phyloP scores from a whole-genome alignment of 2,329 filamentous ascomycete genomes.

The Penicillium janthinellum region DNA sequence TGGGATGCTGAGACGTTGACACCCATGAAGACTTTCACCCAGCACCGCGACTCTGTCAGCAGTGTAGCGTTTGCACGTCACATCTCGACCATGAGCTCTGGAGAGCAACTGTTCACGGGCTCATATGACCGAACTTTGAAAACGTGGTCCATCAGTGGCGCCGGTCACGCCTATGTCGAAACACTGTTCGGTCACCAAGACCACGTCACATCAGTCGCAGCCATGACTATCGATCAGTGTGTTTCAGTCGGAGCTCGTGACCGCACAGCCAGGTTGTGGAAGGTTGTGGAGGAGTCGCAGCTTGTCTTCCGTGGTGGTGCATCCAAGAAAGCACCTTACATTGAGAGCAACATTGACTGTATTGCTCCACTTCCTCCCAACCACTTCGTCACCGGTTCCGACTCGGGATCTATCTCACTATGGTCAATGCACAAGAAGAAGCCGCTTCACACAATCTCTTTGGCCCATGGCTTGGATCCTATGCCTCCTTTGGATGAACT shows the following conservation, averaged over 20 bases:
- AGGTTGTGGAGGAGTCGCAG: conserved; percentile 92
- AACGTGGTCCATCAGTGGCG: conserved; percentile 76
- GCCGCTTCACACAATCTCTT: conserved; percentile 74
- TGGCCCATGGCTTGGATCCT: conserved; percentile 84
- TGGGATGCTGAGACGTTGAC: conserved; percentile 81
- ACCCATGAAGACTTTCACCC: conserved; percentile 80
- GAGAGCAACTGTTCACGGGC: conserved; percentile 87
- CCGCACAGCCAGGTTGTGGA: conserved; percentile 90
- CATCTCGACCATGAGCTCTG: conserved; percentile 57
- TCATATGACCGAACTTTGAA: conserved; percentile 93
- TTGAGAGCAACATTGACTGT: conserved; percentile 86
- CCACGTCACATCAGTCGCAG: conserved; percentile 79
- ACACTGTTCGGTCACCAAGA: conserved; percentile 97
- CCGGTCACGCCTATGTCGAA: conserved; percentile 91
- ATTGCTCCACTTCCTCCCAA: conserved; percentile 86
- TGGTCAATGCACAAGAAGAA: conserved; percentile 97
- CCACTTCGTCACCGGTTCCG: conserved; percentile 91
- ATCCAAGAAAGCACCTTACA: conserved; percentile 53
- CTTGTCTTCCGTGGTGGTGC: conserved; percentile 86
- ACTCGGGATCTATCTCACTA: conserved; percentile 82
- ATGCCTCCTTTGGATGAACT: conserved; percentile 67
- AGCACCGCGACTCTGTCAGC: conserved; percentile 86
- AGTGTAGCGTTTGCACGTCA: conserved; percentile 82
- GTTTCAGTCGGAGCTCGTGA: conserved; percentile 89
- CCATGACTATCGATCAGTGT: conserved; percentile 82